phyloP scores from a whole-genome alignment of 2,329 filamentous ascomycete species.

The Paraphoma sp. region DNA sequence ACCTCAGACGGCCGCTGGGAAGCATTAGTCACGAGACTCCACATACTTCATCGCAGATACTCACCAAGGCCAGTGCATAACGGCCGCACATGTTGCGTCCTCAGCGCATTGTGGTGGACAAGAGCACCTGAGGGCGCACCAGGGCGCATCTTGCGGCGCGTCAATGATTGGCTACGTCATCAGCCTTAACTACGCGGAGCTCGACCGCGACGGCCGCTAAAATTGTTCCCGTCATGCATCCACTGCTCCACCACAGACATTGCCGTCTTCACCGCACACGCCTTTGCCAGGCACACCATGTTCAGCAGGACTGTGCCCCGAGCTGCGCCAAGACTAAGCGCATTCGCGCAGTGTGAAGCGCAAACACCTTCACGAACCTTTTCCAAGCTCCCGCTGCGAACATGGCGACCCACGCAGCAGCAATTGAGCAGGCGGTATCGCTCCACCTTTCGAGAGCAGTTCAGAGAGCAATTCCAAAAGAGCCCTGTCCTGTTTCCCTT shows the following conservation, averaged over 20 bases:
- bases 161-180: constrained; percentile 45
- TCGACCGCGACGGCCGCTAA: constrained; percentile 33
- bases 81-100: constrained; percentile 68
- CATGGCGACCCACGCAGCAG: constrained; percentile 35
- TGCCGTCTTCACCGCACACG: constrained; percentile 15
- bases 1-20: constrained; percentile 77
- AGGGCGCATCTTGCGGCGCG: constrained; percentile 11
- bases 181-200: constrained; percentile 39
- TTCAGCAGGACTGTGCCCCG: constrained; percentile 43
- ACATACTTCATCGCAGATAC: constrained; percentile 26
- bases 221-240: constrained; percentile 30
- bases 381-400: constrained; percentile 25
- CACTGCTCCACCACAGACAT: constrained; percentile 15
- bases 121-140: background rate
- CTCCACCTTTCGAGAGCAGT: constrained; percentile 33
- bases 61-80: constrained; percentile 68
- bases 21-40: constrained; percentile 13
- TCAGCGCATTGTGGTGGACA: constrained; percentile 9
- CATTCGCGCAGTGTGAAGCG: constrained; percentile 33
- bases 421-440: constrained; percentile 34
- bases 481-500: constrained; percentile 51
- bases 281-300: constrained; percentile 38
- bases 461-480: constrained; percentile 43
- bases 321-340: constrained; percentile 26
- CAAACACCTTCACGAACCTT: constrained; percentile 25